Evolutionary conservation across 164 flowering plant genomes (phyloP).

Genomic region (Magnolia kwangsiensis): DNA sequence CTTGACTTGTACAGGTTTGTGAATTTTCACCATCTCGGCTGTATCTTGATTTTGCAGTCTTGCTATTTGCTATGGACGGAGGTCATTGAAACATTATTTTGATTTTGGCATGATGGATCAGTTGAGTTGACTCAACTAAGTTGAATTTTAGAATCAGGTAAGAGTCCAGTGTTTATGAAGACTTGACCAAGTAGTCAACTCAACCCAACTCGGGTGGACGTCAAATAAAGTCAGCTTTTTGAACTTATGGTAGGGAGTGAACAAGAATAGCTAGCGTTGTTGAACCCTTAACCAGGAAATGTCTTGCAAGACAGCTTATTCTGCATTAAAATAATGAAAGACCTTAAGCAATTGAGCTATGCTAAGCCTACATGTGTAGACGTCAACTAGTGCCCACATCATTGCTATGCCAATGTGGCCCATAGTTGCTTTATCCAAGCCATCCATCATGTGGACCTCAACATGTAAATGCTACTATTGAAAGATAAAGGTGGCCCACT

Average conservation of each 20-base stretch:
- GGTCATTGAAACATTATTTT: background rate
- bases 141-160: background rate
- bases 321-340: no score
- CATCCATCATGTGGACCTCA: no score
- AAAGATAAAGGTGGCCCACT: no score
- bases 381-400: no score
- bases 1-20: conserved; percentile 90
- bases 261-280: no score
- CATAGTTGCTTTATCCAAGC: no score
- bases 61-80: background rate
- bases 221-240: background rate
- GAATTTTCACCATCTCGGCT: background rate
- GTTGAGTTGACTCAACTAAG: background rate
- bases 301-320: no score
- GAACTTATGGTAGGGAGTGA: background rate
- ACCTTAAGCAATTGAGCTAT: no score
- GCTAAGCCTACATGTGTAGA: no score
- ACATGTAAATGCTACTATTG: no score
- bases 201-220: background rate
- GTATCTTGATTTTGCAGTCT: background rate
- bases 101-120: background rate
- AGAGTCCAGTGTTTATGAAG: background rate
- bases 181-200: background rate
- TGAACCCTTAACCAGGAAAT: no score
- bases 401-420: no score